A percentile compares a stretch with the other conserved stretches of the same genome.
phyloP scores from a whole-genome alignment of 106 monocot genomes.

The Narthecium ossifragum region DNA sequence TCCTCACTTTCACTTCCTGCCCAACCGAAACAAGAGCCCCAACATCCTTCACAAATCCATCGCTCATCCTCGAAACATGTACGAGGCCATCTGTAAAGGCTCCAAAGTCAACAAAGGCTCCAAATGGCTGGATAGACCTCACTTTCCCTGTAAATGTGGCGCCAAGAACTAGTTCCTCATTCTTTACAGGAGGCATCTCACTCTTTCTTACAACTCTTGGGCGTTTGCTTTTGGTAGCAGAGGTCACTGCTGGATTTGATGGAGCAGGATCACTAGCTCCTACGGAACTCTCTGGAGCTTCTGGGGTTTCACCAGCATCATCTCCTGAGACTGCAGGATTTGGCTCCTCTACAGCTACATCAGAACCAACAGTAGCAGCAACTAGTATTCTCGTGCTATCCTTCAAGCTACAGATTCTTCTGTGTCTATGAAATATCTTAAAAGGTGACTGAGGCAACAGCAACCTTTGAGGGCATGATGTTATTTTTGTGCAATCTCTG shows the following conservation, averaged over 20 bases:
- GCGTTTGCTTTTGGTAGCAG: constrained; percentile 30
- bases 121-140: constrained; percentile 94
- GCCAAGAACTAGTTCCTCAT: constrained; percentile 76
- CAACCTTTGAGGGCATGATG: constrained; percentile 19
- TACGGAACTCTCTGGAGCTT: constrained; percentile 18
- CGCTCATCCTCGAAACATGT: constrained; percentile 86
- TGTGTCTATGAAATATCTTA: constrained; percentile 26
- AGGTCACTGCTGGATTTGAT: constrained; percentile 9
- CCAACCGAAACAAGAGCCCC: constrained; percentile 59
- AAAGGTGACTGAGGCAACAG: constrained; percentile 27
- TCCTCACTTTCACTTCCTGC: constrained; percentile 75
- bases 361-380: constrained; percentile 50
- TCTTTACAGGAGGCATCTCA: constrained; percentile 75
- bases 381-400: constrained; percentile 25
- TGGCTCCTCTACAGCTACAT: constrained; percentile 53
- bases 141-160: constrained; percentile 85
- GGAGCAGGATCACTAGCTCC: constrained; percentile 24
- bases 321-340: constrained; percentile 48
- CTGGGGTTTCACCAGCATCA: constrained; percentile 17
- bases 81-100: constrained; percentile 88
- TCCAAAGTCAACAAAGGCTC: constrained; percentile 90
- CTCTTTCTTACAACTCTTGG: constrained; percentile 54
- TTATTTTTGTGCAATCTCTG: constrained; percentile 18
- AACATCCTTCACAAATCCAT: constrained; percentile 83
- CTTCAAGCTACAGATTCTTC: constrained; percentile 17